Conservation (phyloP, 805 yeast species). For the Myxozyma neglecta region DNA sequence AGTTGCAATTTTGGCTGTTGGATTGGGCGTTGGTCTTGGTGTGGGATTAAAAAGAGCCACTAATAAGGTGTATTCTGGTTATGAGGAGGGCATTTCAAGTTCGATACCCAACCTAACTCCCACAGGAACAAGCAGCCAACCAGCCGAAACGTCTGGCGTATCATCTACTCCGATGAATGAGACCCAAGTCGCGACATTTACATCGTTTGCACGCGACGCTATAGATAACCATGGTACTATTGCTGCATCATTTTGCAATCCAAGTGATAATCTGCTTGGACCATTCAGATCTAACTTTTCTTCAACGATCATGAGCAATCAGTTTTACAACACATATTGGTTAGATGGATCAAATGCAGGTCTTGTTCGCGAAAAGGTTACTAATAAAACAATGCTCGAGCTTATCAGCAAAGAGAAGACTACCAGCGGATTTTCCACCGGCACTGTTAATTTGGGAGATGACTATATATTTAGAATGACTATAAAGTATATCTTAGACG, state of each 20-base stretch:
- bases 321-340: conserved; percentile 2
- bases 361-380: not conserved
- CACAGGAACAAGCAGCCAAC: not conserved
- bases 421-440: conserved; percentile 4
- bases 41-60: not conserved
- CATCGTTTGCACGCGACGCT: not conserved
- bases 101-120: not conserved
- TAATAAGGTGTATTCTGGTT: not conserved
- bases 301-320: not conserved
- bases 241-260: not conserved
- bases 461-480: not conserved
- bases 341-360: conserved; percentile 7
- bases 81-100: not conserved
- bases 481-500: not conserved
- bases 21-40: conserved; percentile 11
- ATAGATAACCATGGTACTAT: not conserved
- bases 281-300: not conserved
- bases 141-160: not conserved
- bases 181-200: not conserved
- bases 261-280: not conserved
- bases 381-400: not conserved
- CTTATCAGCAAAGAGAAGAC: not conserved
- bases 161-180: not conserved
- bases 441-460: not conserved
- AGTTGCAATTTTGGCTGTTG: not conserved